phyloP scores from a whole-genome alignment of 23 red algal genomes.

The Cyanidioschyzon merolae region DNA sequence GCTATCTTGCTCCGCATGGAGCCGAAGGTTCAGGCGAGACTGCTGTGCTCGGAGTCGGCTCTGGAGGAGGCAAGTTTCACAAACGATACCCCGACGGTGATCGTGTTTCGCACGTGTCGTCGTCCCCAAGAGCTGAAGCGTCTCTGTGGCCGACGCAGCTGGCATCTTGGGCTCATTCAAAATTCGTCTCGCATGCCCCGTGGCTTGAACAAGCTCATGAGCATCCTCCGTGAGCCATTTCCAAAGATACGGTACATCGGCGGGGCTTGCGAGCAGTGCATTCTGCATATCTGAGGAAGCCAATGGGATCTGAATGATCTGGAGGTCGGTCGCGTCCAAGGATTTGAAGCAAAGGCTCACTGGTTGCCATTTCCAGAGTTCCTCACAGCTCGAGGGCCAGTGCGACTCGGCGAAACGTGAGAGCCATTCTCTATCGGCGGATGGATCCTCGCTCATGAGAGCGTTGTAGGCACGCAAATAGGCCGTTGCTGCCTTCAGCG shows the following conservation, averaged over 20 bases:
- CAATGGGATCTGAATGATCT: background rate
- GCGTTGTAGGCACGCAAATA: background rate
- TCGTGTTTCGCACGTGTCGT: background rate
- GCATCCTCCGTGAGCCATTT: background rate
- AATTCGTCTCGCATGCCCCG: background rate
- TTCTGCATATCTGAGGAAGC: background rate
- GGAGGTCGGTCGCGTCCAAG: background rate
- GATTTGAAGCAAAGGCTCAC: background rate
- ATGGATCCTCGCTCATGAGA: background rate
- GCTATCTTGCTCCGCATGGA: no score
- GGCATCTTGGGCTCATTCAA: no score
- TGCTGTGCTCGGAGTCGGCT: background rate
- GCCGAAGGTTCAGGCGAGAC: no score
- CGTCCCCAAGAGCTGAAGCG: no score
- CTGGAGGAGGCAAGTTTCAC: background rate
- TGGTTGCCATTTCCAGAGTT: constrained; percentile 1
- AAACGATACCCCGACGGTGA: background rate
- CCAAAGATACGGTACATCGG: background rate
- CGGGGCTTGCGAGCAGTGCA: background rate
- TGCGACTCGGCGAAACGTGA: background rate
- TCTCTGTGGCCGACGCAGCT: no score
- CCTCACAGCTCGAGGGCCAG: constrained; percentile 12
- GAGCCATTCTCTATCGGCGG: background rate
- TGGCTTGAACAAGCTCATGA: background rate
- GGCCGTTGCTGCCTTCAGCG: background rate